phyloP scores from a whole-genome alignment of 306 rosid genomes.

The Nissolia schottii region DNA sequence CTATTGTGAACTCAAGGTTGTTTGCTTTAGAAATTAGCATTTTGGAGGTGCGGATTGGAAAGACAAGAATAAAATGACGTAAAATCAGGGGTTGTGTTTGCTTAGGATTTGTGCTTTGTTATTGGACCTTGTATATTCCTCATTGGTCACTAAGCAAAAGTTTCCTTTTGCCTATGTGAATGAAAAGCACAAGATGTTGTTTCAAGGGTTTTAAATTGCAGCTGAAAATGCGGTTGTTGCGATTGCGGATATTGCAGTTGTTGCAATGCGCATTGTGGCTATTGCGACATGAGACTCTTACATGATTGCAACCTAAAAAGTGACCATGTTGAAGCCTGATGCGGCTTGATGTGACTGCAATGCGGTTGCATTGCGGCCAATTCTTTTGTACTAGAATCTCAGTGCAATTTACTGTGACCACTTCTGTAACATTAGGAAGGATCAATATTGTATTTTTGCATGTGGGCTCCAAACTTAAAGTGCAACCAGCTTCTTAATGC shows the following conservation, averaged over 20 bases:
- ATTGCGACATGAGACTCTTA: too few relatives aligned
- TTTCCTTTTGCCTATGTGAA: background rate
- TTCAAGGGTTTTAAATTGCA: too few relatives aligned
- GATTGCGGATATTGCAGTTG: too few relatives aligned
- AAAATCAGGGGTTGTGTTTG: background rate
- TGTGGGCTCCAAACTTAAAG: background rate
- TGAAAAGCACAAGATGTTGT: background rate
- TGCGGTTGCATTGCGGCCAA: too few relatives aligned
- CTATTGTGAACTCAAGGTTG: background rate
- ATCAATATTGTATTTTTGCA: conserved; percentile 21
- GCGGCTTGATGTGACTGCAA: too few relatives aligned
- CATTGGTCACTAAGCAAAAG: background rate
- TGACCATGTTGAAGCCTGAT: too few relatives aligned
- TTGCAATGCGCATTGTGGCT: too few relatives aligned
- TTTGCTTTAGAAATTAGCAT: background rate
- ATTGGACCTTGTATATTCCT: background rate
- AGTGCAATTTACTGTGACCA: background rate
- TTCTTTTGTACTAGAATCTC: too few relatives aligned
- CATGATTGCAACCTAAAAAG: too few relatives aligned
- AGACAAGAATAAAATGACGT: background rate
- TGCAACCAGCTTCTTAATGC: conserved; percentile 19
- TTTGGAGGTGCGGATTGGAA: background rate
- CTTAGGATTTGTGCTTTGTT: background rate
- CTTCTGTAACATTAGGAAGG: background rate
- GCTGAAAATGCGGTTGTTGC: too few relatives aligned